Percentiles rank a stretch among this genome's conserved stretches.
Conservation (phyloP, 148 eudicot species). For the Bassia scoparia region DNA sequence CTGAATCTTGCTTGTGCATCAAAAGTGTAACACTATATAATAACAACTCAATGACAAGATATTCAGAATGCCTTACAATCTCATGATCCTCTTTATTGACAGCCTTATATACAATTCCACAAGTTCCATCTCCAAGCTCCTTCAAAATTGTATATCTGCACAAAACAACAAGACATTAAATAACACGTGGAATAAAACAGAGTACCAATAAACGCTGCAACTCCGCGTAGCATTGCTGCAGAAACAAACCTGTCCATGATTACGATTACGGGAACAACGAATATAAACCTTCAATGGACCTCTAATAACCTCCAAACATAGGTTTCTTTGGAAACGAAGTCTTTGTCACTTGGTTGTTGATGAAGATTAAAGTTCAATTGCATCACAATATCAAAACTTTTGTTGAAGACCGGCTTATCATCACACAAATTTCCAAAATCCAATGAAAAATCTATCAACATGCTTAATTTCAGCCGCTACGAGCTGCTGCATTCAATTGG, state of each 20-base stretch:
- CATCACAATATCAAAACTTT: conserved; percentile 42
- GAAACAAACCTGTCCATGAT: conserved; percentile 70
- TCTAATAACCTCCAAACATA: conserved; percentile 57
- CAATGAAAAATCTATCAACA: conserved; percentile 54
- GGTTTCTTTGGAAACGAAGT: conserved; percentile 47
- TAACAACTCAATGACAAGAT: conserved; percentile 2
- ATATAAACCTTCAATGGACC: conserved; percentile 48
- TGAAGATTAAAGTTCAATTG: conserved; percentile 33
- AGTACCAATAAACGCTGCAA: background rate
- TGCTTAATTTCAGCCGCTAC: conserved; percentile 78
- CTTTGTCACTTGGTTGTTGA: conserved; percentile 42
- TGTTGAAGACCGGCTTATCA: conserved; percentile 48
- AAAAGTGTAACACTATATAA: background rate
- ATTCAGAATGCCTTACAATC: conserved; percentile 49
- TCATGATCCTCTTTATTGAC: conserved; percentile 67
- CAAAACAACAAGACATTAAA: conserved; percentile 16
- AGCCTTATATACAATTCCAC: conserved; percentile 93
- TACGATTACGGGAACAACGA: conserved; percentile 17
- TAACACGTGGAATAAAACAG: background rate
- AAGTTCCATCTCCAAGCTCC: conserved; percentile 95
- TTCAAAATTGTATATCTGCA: conserved; percentile 71
- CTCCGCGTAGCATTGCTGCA: background rate
- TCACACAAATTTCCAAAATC: conserved; percentile 46
- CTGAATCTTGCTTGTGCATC: background rate
- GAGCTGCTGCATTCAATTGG: conserved; percentile 62